These are phyloP conservation scores for Lactifluus rugatus DNA, from an alignment of 768 basidiomycete genomes.

Conservation along the genomic window DNA sequence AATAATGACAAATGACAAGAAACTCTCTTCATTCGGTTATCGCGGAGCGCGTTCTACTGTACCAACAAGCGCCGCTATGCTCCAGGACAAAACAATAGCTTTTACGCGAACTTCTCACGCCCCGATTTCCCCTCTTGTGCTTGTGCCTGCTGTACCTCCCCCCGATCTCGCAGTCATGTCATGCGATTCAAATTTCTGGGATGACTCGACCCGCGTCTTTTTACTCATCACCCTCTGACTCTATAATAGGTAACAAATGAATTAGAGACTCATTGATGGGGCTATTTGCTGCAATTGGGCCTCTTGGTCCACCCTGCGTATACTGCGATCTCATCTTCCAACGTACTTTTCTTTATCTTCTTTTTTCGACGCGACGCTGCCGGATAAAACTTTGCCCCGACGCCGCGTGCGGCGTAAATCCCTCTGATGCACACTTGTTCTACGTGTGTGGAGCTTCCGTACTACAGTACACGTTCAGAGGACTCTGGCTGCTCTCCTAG, in stretches of 20 bases:
- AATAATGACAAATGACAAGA: not conserved
- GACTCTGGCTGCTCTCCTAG: not conserved
- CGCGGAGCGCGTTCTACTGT: not conserved
- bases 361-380: not conserved
- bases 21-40: not conserved
- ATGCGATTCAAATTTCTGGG: not conserved
- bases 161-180: not conserved
- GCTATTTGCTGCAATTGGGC: not conserved
- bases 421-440: not conserved
- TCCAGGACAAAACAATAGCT: too few relatives aligned
- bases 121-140: not conserved
- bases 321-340: not conserved
- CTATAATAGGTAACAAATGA: not conserved
- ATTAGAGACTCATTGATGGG: not conserved
- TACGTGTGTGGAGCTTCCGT: not conserved
- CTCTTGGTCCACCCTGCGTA: not conserved
- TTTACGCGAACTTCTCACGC: slow-evolving; percentile 5
- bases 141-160: not conserved
- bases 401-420: not conserved
- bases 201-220: not conserved
- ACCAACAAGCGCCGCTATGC: not conserved
- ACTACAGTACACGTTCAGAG: not conserved
- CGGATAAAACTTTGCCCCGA: not conserved
- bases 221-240: not conserved
- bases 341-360: not conserved